Conservation (phyloP, 257 asterid genomes). For the Solanum pinnatisectum region DNA sequence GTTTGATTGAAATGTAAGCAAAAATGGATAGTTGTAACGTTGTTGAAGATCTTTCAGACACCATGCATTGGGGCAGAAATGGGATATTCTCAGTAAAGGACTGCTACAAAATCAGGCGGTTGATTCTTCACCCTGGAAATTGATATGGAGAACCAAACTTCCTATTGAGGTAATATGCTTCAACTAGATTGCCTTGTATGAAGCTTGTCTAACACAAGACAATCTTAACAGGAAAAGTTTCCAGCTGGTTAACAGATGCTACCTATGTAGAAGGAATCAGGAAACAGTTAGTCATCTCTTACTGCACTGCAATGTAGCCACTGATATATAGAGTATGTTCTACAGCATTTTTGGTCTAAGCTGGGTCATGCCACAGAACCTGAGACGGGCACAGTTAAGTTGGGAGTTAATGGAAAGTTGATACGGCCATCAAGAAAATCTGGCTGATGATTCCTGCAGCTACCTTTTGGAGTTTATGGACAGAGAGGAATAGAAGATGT, state of each 20-base stretch:
- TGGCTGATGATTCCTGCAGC: neutral
- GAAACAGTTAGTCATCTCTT: neutral
- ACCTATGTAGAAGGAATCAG: neutral
- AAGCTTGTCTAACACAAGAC: neutral
- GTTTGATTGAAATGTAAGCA: neutral
- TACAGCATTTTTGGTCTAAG: neutral
- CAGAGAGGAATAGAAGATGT: neutral
- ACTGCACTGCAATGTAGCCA: neutral
- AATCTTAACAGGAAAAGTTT: neutral
- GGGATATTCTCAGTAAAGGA: neutral
- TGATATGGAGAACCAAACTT: neutral
- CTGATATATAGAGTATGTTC: neutral
- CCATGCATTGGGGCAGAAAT: neutral
- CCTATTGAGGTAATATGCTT: neutral
- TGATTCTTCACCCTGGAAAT: neutral
- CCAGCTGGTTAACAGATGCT: neutral
- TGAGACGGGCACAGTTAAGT: neutral
- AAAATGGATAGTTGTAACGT: neutral
- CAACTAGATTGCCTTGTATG: neutral
- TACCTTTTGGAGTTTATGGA: neutral
- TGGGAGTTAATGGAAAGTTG: neutral
- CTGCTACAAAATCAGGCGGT: neutral
- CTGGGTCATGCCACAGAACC: neutral
- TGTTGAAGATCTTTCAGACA: neutral
- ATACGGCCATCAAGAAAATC: neutral